A percentile compares a stretch with the other conserved stretches of the same genome.
Evolutionary conservation across 2,329 filamentous ascomycete species (phyloP).

Genomic region (Botryotinia narcissicola): DNA sequence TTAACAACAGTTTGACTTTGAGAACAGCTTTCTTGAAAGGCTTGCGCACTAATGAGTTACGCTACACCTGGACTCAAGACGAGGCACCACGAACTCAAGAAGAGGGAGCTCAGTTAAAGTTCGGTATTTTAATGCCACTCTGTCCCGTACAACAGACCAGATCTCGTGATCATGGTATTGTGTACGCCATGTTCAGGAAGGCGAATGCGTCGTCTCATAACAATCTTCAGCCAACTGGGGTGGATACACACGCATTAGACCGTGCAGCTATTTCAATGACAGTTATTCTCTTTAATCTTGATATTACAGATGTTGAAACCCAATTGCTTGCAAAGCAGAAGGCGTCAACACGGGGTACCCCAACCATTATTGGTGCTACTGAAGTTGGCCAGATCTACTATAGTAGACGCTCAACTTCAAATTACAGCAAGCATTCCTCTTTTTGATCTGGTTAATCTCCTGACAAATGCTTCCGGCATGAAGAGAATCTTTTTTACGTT

Average conservation of each 20-base stretch:
- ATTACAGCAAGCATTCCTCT: background rate
- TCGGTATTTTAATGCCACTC: constrained; percentile 2
- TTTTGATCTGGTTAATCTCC: background rate
- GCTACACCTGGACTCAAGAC: background rate
- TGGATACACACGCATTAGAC: background rate
- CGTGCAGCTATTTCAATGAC: background rate
- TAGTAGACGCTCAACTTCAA: background rate
- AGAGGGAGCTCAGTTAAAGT: background rate
- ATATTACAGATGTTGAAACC: background rate
- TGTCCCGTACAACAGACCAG: background rate
- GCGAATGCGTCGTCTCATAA: background rate
- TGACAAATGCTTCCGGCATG: background rate
- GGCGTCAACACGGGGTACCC: background rate
- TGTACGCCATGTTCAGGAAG: constrained; percentile 2
- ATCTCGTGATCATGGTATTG: constrained; percentile 7
- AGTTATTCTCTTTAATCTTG: background rate
- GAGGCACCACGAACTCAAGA: background rate
- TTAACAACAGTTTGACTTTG: background rate
- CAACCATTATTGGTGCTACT: constrained; percentile 6
- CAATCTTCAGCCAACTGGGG: background rate
- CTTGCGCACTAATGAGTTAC: background rate
- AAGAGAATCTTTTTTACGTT: no score
- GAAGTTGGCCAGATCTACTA: constrained; percentile 9
- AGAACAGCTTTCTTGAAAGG: background rate
- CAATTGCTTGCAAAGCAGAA: background rate